Conservation (phyloP, 495 filamentous ascomycete species). For the Aspergillus olivimuriae region DNA sequence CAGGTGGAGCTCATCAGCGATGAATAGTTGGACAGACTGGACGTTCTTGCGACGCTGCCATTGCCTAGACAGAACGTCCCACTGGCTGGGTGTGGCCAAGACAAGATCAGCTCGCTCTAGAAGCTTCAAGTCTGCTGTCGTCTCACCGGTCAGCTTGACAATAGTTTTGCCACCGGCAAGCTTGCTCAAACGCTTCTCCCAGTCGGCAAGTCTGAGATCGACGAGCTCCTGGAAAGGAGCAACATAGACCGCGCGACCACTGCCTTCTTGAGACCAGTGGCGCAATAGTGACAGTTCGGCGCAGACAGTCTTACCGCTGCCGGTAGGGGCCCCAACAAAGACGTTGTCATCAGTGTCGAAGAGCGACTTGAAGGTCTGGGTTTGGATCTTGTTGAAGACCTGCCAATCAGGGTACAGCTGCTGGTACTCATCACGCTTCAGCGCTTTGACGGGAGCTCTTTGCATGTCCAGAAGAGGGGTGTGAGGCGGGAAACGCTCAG, state of each 20-base stretch:
- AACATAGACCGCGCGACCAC: constrained; percentile 84
- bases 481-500: constrained; percentile 91
- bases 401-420: constrained; percentile 79
- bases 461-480: constrained; percentile 88
- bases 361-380: constrained; percentile 90
- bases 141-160: constrained; percentile 91
- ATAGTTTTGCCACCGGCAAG: constrained; percentile 84
- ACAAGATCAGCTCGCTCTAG: constrained; percentile 87
- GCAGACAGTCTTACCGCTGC: constrained; percentile 94
- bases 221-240: constrained; percentile 95
- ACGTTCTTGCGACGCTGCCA: constrained; percentile 97
- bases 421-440: constrained; percentile 81
- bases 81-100: constrained; percentile 86
- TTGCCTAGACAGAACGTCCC: constrained; percentile 91
- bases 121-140: constrained; percentile 81
- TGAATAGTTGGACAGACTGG: constrained; percentile 83
- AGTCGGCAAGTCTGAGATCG: constrained; percentile 71
- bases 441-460: constrained; percentile 74
- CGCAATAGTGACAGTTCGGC: constrained; percentile 88
- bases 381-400: constrained; percentile 95
- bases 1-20: constrained; percentile 94
- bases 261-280: constrained; percentile 68
- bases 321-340: constrained; percentile 81
- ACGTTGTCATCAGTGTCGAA: constrained; percentile 89
- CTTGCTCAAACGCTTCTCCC: constrained; percentile 66